Percentiles rank a stretch among this genome's conserved stretches.
These are phyloP conservation scores for Pseudocercospora eumusae DNA, from an alignment of 2,329 filamentous ascomycete genomes.

Conservation along the genomic window DNA sequence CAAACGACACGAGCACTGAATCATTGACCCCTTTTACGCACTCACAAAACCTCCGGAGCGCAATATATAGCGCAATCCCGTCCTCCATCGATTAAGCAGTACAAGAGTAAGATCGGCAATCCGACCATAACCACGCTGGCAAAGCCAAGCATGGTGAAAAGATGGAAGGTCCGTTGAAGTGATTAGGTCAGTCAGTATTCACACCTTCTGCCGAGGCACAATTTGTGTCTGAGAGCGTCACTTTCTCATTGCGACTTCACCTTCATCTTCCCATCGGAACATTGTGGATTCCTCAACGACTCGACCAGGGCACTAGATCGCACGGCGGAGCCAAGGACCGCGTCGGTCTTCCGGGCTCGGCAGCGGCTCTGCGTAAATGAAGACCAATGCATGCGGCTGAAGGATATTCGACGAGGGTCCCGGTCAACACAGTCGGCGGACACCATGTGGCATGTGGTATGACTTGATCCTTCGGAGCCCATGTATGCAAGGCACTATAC, in stretches of 20 bases:
- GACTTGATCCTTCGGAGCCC: neutral
- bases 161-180: conserved; percentile 24
- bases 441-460: neutral
- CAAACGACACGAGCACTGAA: too few relatives aligned
- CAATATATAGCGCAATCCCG: too few relatives aligned
- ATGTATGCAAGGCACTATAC: neutral
- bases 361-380: neutral
- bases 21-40: too few relatives aligned
- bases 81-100: conserved; percentile 27
- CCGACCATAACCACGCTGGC: conserved; percentile 27
- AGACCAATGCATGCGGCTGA: neutral
- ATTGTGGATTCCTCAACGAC: neutral
- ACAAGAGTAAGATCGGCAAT: conserved; percentile 12
- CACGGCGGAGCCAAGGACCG: neutral
- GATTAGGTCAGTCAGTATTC: too few relatives aligned
- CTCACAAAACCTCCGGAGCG: too few relatives aligned
- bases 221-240: neutral
- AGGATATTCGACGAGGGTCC: neutral
- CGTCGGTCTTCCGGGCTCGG: neutral
- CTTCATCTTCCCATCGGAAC: neutral
- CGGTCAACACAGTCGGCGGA: neutral
- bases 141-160: conserved; percentile 32
- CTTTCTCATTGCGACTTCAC: neutral
- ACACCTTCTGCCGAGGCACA: neutral
- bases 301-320: neutral